Base-by-base conservation (phyloP, 2,329 filamentous ascomycete genomes). In the Fusarium buxicola region DNA sequence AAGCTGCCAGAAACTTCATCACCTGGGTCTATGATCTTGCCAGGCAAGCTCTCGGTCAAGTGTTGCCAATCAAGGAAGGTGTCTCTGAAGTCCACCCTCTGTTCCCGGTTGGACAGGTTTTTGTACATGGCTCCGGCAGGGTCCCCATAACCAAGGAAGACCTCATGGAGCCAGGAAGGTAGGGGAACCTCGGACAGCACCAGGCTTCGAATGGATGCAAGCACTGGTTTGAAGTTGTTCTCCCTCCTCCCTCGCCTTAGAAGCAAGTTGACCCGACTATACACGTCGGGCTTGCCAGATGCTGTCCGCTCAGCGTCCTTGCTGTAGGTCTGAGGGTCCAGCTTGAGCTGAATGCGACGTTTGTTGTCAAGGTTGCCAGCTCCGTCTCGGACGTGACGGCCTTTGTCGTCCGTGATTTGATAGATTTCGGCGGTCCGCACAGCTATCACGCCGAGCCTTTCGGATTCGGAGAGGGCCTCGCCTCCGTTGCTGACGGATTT, bases 21-120 rank as follows among this genome's bases (percentile, higher is more conserved):
- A 30, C 88, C 86, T 31, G 92, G 90, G 73, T 97, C 92, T 55
- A 98, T 85, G 4, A 86, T 91, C 79, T 91, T 94, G 18, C 92
- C 92, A n/a, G 93, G 92, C 60, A 97, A 84, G 72, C 92, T 95
- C 75, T 95, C 92, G 38, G 94, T 84, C 31, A 99, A 82, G 80
- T 99, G 96, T 69, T 96, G 89, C 94, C 94, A 98, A 77, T 97
- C 89, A 57, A 98, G 77, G 74, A 99, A 97, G 0, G 95, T 98
- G 73, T 99, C 96, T 52, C 93, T 86, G 74, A 93, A 97, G 75
- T 99, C 93, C 49, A 99, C 81, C 52, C 86, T 91, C 69, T 88
- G 87, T 63, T 96, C 82, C 56, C 89, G 86, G 74, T 92, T 95
- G 2, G 91, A 80, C 13, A 99, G 79, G 46, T 92, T 89, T 63